A percentile compares a stretch with the other conserved stretches of the same genome.
These are phyloP conservation scores for Trichoderma koningiopsis DNA, from an alignment of 2,329 filamentous ascomycete species.

Conservation along the genomic window DNA sequence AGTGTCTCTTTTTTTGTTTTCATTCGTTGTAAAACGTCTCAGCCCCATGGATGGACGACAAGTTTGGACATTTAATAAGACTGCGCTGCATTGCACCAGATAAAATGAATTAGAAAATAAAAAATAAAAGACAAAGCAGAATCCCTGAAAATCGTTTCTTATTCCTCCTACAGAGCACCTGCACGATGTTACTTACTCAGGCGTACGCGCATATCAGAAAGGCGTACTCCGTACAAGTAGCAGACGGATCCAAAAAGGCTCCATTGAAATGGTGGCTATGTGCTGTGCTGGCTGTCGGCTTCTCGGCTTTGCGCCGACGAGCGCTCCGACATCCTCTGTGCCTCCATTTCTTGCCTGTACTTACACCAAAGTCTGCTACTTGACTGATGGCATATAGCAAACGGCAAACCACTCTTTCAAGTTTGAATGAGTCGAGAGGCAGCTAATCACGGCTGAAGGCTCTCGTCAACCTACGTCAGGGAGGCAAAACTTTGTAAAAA, in stretches of 20 bases:
- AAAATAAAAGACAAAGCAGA: not conserved
- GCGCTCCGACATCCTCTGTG: not conserved
- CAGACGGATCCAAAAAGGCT: not conserved
- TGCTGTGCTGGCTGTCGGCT: constrained; percentile 14
- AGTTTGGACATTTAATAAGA: not conserved
- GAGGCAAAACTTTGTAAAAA: constrained; percentile 12
- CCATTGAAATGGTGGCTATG: constrained; percentile 26
- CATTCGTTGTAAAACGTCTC: not conserved
- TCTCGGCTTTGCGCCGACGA: constrained; percentile 23
- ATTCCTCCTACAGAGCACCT: not conserved
- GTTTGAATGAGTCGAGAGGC: not conserved
- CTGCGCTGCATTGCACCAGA: not conserved
- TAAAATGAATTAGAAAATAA: too few relatives aligned
- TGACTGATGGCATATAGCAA: too few relatives aligned
- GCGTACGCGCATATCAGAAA: not conserved
- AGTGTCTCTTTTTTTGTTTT: not conserved
- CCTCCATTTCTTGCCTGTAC: not conserved
- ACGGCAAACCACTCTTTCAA: too few relatives aligned
- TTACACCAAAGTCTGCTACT: not conserved
- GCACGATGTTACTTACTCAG: not conserved
- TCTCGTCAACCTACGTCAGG: not conserved
- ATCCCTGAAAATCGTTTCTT: not conserved
- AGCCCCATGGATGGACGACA: not conserved
- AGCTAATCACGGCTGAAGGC: not conserved
- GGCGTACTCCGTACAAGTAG: not conserved